Conservation (phyloP, 805 yeast species). For the Debaryomyces castellii region DNA sequence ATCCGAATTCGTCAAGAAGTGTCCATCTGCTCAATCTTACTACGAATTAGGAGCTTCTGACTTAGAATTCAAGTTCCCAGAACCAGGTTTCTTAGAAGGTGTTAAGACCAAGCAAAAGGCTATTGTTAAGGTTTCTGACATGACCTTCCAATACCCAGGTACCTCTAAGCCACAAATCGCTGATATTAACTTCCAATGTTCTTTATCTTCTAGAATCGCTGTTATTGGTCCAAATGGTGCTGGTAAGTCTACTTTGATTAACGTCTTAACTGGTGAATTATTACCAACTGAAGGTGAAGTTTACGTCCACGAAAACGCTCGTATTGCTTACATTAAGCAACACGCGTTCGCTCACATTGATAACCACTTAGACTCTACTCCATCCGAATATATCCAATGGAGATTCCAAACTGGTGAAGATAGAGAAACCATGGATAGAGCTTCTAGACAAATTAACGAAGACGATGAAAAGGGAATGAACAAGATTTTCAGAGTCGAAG, state of each 20-base stretch:
- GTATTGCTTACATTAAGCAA: constrained; percentile 99
- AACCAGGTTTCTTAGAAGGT: constrained; percentile 99
- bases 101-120: constrained; percentile 99
- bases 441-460: constrained; percentile 97
- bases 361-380: constrained; percentile 98
- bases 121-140: constrained; percentile 94
- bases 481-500: constrained; percentile 98
- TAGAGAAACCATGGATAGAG: constrained; percentile 99
- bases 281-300: constrained; percentile 98
- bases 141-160: constrained; percentile 99
- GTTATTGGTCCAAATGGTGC: constrained; percentile 99
- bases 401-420: constrained; percentile 99
- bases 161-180: constrained; percentile 91
- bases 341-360: constrained; percentile 99
- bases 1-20: constrained; percentile 97
- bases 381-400: constrained; percentile 99
- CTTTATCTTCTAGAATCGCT: constrained; percentile 98
- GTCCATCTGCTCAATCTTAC: constrained; percentile 98
- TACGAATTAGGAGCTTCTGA: constrained; percentile 98
- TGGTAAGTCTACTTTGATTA: constrained; percentile 98
- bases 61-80: constrained; percentile 96
- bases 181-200: constrained; percentile 97
- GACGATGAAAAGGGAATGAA: constrained; percentile 97
- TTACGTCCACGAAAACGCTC: constrained; percentile 99
- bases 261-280: constrained; percentile 98